Conservation (phyloP, 148 eudicot genomes). For the Vaccinium macrocarpon region DNA sequence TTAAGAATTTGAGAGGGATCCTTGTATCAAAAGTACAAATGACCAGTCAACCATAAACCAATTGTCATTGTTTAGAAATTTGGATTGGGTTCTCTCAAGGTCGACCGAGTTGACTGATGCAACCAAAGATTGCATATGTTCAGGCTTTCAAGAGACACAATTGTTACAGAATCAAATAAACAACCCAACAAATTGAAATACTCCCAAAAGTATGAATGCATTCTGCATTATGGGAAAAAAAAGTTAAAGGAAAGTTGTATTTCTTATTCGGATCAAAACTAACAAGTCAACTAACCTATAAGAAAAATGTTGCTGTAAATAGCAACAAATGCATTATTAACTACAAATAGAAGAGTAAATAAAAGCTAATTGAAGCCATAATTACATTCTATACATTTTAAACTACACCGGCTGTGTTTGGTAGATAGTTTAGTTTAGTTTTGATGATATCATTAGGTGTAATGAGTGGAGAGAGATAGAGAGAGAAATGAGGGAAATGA, state of each 20-base stretch:
- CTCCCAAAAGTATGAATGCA: neutral
- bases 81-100: neutral
- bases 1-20: neutral
- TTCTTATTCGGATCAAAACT: neutral
- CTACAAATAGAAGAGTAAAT: neutral
- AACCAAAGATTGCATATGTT: neutral
- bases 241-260: neutral
- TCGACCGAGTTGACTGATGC: neutral
- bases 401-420: neutral
- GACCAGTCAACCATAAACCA: conserved; percentile 1
- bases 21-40: neutral
- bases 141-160: neutral
- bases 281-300: neutral
- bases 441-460: too few relatives aligned
- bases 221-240: neutral
- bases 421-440: too few relatives aligned
- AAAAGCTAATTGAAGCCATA: neutral
- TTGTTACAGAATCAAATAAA: neutral
- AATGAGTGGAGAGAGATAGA: too few relatives aligned
- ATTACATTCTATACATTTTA: neutral
- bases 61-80: neutral
- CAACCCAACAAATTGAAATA: neutral
- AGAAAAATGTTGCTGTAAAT: neutral
- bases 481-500: too few relatives aligned
- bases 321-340: neutral